Base-by-base conservation (phyloP, 495 filamentous ascomycete genomes). In the Talaromyces nanjingensis region DNA sequence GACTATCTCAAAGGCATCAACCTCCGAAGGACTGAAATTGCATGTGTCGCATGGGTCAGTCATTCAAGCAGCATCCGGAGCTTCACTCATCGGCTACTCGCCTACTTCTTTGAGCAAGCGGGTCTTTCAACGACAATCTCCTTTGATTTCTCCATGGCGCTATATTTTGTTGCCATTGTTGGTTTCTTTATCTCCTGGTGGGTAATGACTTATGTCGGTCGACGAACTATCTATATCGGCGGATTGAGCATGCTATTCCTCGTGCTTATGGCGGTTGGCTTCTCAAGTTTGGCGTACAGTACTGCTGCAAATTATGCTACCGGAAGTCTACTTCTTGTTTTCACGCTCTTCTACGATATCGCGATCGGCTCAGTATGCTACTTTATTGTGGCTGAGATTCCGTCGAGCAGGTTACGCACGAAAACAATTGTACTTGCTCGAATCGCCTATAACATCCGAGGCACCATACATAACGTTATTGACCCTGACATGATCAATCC, bases 401-500 rank as follows among this genome's bases (percentile, higher is more conserved):
- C 37, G 4, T 42, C 37, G 14, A 42, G 37, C 37, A 14, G 37
- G 12, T 16, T 42, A n/a, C 37, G 37, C 14, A 16, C 14, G 4
- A 42, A 42, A 16, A 42, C 12, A 42, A 42, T 42, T 42, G 37
- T 42, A 14, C 37, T 42, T 4, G 37, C 37, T 42, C 37, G 14
- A 42, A 42, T 14, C 14, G 37, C 37, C 2, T 42, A n/a, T 3
- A 42, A 42, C 14, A n/a, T 16, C 14, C 37, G 16, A 42, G 37
- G 37, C 14, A 42, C 37, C 37, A 72, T 80, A 9, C 86, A 85
- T 76, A 86, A 83, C 4, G 78, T 90, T 14, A 82, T 82, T 0
- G 84, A 87, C 59, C 85, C 85, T 0, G 86, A 89, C 65, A 83
- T 88, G 81, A 80, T 90, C 56, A 89, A 89, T 65, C 83, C 85